Evolutionary conservation across 768 basidiomycete genomes (phyloP).

Genomic region (Boletus subcaerulescens): DNA sequence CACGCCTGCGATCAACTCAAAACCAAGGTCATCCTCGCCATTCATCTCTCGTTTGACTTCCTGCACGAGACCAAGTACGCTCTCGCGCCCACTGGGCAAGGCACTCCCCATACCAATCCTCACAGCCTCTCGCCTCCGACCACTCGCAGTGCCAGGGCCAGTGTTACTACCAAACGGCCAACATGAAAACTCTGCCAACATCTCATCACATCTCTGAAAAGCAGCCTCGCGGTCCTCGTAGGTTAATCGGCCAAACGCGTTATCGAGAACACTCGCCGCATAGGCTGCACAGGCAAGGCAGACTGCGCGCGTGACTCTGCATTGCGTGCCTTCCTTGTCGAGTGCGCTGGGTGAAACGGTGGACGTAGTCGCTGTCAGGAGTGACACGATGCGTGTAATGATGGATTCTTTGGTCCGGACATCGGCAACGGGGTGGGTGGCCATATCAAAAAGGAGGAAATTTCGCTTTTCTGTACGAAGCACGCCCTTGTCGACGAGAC

Average conservation of each 20-base stretch:
- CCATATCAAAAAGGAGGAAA: conserved; percentile 99
- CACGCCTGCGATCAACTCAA: conserved; percentile 91
- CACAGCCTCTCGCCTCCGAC: conserved; percentile 39
- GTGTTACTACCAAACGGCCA: conserved; percentile 78
- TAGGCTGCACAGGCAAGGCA: conserved; percentile 89
- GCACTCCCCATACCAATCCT: conserved; percentile 57
- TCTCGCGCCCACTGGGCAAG: conserved; percentile 56
- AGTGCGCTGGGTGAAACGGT: conserved; percentile 75
- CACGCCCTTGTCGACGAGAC: conserved; percentile 97
- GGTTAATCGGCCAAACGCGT: conserved; percentile 81
- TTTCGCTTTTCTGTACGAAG: conserved; percentile 99
- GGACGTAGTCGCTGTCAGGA: conserved; percentile 81
- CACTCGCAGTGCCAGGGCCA: conserved; percentile 32
- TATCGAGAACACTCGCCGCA: conserved; percentile 93
- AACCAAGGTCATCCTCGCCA: conserved; percentile 76
- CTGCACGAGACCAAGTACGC: conserved; percentile 67
- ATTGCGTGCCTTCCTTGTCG: conserved; percentile 75
- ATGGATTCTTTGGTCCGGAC: conserved; percentile 85
- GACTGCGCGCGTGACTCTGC: conserved; percentile 75
- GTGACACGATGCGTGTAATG: conserved; percentile 67
- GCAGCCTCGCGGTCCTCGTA: conserved; percentile 95
- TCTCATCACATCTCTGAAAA: conserved; percentile 90
- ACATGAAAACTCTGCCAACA: conserved; percentile 82
- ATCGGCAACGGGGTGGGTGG: conserved; percentile 96
- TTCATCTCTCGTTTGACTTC: conserved; percentile 73